phyloP scores from a whole-genome alignment of 495 filamentous ascomycete genomes.

The Staphylotrichum longicolle region DNA sequence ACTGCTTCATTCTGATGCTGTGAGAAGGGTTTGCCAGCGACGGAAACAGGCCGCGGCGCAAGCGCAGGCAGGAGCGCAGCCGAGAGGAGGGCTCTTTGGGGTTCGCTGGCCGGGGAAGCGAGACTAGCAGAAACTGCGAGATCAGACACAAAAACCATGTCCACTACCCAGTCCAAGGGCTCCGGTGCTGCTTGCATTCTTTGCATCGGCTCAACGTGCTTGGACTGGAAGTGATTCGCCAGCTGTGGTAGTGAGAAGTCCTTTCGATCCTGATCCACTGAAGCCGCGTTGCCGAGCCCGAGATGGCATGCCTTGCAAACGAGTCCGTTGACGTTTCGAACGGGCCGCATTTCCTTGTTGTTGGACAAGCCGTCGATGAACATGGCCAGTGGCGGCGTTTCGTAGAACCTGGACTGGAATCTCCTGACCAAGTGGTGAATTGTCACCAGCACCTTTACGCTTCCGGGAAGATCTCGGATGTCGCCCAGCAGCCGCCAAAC shows the following conservation, averaged over 20 bases:
- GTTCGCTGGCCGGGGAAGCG: conserved; percentile 41
- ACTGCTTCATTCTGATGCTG: not conserved
- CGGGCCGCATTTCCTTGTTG: conserved; percentile 61
- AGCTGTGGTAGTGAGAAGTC: conserved; percentile 61
- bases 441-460: conserved; percentile 60
- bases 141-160: conserved; percentile 71
- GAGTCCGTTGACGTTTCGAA: conserved; percentile 63
- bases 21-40: not conserved
- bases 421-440: conserved; percentile 59
- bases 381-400: conserved; percentile 55
- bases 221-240: conserved; percentile 64
- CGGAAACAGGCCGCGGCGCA: conserved; percentile 9
- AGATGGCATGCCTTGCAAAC: conserved; percentile 60
- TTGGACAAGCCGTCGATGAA: conserved; percentile 67
- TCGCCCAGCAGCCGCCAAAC: conserved; percentile 60
- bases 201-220: conserved; percentile 49
- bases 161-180: conserved; percentile 58
- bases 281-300: conserved; percentile 34
- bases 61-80: conserved; percentile 54
- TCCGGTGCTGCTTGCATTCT: conserved; percentile 20
- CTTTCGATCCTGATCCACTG: conserved; percentile 44
- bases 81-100: conserved; percentile 58
- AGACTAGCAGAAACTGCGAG: conserved; percentile 47
- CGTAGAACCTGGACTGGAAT: conserved; percentile 54
- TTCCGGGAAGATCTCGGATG: conserved; percentile 61